Percentiles rank a stretch among this genome's conserved stretches.
Conservation (phyloP, 345 rosid species). For the Syzygium aqueum region DNA sequence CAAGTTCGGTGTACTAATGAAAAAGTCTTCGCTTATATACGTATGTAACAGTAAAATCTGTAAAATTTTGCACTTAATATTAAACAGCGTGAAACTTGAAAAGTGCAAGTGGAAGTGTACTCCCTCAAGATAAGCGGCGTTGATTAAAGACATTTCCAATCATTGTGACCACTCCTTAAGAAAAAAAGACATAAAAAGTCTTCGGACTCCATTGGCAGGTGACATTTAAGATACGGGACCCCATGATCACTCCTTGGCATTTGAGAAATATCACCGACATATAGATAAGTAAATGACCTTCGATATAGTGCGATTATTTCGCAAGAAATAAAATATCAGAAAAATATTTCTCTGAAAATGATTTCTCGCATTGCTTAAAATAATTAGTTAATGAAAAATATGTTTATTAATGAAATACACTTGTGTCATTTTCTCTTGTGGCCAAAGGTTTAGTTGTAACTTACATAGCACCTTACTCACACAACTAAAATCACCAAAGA, state of each 20-base stretch:
- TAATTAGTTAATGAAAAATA: background rate
- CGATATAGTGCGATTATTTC: background rate
- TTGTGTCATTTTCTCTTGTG: background rate
- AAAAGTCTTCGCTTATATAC: background rate
- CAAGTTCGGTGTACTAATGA: background rate
- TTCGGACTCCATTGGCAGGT: background rate
- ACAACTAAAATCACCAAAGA: background rate
- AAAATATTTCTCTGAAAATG: background rate
- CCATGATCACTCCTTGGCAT: background rate
- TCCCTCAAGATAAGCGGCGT: background rate
- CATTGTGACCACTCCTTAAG: background rate
- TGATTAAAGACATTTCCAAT: background rate
- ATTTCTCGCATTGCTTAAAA: fast-evolving
- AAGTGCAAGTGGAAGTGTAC: background rate
- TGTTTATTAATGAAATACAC: background rate
- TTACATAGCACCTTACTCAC: background rate
- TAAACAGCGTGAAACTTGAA: background rate
- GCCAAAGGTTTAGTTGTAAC: background rate
- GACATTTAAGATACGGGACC: background rate
- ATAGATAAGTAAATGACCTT: background rate
- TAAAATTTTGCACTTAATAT: background rate
- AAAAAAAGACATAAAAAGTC: background rate
- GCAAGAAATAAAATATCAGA: fast-evolving
- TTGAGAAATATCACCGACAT: background rate
- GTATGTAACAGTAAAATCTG: background rate